These are phyloP conservation scores for Isochrysis galbana DNA, from an alignment of 78 protist genomes.

Conservation along the genomic window DNA sequence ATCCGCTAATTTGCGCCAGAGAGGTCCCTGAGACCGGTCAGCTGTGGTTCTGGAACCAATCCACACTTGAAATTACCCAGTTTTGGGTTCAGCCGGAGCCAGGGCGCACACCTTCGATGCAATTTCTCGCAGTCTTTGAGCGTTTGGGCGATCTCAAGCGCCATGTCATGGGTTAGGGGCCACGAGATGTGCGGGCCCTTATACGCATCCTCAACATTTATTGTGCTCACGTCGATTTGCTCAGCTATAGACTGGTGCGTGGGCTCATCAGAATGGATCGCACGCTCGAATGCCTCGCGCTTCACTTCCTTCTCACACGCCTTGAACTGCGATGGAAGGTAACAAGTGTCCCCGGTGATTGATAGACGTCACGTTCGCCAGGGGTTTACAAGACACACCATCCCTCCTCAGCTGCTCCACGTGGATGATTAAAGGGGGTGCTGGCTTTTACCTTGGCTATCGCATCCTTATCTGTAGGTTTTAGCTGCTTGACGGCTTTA, in stretches of 20 bases:
- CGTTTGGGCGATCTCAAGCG: not conserved
- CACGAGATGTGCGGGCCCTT: not conserved
- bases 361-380: no score
- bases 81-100: no score
- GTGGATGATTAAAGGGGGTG: no score
- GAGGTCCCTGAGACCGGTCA: no score
- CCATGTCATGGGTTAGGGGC: not conserved
- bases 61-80: no score
- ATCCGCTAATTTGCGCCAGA: no score
- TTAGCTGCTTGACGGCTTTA: constrained; percentile 15
- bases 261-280: not conserved
- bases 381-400: no score
- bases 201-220: not conserved
- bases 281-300: not conserved
- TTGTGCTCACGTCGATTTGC: not conserved
- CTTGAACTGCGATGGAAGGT: not conserved
- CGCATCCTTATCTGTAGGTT: not conserved
- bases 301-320: not conserved
- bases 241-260: not conserved
- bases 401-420: no score
- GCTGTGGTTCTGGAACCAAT: no score
- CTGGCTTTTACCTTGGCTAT: not conserved
- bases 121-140: not conserved
- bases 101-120: no score
- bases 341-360: no score